phyloP scores from a whole-genome alignment of 192 early-diverging fungal species.

The Coemansia sp. region DNA sequence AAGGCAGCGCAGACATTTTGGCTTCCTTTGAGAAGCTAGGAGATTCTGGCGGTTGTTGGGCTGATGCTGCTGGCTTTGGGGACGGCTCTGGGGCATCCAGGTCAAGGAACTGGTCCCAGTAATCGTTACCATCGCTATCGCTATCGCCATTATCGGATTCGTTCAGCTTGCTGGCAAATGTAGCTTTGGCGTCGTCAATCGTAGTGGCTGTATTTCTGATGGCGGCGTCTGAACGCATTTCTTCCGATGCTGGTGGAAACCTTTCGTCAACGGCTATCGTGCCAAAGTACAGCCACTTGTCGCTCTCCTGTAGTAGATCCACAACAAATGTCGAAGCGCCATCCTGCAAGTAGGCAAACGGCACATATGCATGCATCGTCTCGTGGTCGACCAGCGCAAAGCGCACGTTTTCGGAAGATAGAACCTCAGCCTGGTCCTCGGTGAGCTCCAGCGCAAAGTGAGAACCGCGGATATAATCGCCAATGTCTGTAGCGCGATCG shows the following conservation, averaged over 20 bases:
- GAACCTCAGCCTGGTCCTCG: slow-evolving; percentile 33
- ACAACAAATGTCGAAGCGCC: slow-evolving; percentile 1
- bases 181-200: background rate
- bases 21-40: background rate
- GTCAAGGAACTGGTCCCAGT: slow-evolving; percentile 37
- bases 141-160: background rate
- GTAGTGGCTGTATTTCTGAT: background rate
- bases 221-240: too few relatives aligned
- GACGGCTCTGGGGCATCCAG: background rate
- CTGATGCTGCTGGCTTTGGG: background rate
- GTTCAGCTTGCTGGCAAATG: background rate
- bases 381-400: slow-evolving; percentile 7
- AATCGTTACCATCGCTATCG: slow-evolving; percentile 17
- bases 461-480: slow-evolving; percentile 29
- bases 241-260: too few relatives aligned
- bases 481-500: slow-evolving; percentile 4
- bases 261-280: background rate
- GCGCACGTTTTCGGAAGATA: slow-evolving; percentile 15
- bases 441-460: slow-evolving; percentile 45
- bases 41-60: background rate
- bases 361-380: slow-evolving; percentile 20
- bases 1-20: background rate
- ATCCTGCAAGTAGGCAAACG: slow-evolving; percentile 18
- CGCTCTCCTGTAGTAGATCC: slow-evolving; percentile 25
- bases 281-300: slow-evolving; percentile 35